Evolutionary conservation across 2,329 filamentous ascomycete genomes (phyloP).

Genomic region (Botrytis elliptica): DNA sequence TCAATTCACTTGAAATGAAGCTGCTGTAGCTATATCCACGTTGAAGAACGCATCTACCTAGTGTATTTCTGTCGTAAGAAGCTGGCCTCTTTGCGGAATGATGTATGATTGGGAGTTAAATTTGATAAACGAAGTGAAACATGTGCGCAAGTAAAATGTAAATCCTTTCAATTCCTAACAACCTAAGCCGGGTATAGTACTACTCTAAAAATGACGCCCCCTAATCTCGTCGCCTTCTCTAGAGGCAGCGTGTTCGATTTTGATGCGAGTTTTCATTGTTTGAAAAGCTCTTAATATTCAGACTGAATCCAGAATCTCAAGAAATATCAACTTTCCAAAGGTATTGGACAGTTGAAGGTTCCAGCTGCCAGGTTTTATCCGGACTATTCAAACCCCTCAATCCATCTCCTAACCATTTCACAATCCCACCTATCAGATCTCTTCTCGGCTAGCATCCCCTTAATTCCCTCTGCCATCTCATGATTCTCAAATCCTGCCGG

Average conservation of each 20-base stretch:
- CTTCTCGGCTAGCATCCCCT: conserved; percentile 27
- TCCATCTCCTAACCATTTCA: conserved; percentile 29
- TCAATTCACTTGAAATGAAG: not conserved
- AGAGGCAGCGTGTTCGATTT: not conserved
- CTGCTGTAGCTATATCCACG: not conserved
- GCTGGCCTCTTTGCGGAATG: not conserved
- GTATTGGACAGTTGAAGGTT: not conserved
- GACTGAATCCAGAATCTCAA: not conserved
- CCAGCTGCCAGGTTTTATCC: not conserved
- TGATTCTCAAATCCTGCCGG: conserved; percentile 32
- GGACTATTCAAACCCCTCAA: conserved; percentile 11
- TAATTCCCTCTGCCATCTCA: conserved; percentile 32
- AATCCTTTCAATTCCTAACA: not conserved
- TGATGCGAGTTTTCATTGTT: not conserved
- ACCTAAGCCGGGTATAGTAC: not conserved
- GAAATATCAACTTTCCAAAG: not conserved
- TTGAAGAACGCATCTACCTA: not conserved
- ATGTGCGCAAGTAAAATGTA: not conserved
- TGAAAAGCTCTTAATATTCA: not conserved
- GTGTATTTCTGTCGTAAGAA: not conserved
- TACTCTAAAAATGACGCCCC: not conserved
- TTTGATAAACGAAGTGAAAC: not conserved
- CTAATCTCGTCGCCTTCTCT: not conserved
- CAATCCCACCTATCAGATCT: conserved; percentile 30
- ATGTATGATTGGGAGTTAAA: not conserved